Percentiles rank a stretch among this genome's conserved stretches.
Conservation (phyloP, 2,329 filamentous ascomycete species). For the Alternaria sp. region DNA sequence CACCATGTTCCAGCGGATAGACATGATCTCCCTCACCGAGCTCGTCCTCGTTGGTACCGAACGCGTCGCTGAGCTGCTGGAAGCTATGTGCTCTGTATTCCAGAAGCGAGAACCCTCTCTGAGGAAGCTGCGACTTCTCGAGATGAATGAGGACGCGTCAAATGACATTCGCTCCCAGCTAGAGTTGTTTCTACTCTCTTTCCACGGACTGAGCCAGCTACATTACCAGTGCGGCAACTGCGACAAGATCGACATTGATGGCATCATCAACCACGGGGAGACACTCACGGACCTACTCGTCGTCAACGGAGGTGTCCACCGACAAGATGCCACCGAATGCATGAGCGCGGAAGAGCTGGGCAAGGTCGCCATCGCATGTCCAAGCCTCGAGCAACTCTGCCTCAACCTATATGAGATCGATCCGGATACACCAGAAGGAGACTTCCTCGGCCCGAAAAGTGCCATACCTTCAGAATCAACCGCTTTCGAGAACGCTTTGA, state of each 20-base stretch:
- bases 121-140: not conserved
- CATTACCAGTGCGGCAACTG: not conserved
- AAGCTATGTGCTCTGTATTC: not conserved
- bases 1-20: not conserved
- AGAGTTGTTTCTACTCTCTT: not conserved
- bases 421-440: not conserved
- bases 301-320: not conserved
- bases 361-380: not conserved
- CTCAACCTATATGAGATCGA: not conserved
- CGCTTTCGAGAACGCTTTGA: not conserved
- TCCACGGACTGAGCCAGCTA: not conserved
- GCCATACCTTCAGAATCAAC: not conserved
- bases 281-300: not conserved
- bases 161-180: accelerated
- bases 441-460: not conserved
- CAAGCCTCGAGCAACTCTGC: not conserved
- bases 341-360: not conserved
- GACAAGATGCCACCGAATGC: not conserved
- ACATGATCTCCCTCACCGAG: not conserved
- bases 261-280: not conserved
- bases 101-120: not conserved
- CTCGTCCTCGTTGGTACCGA: not conserved
- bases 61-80: not conserved
- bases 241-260: not conserved
- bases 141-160: not conserved